A percentile compares a stretch with the other conserved stretches of the same genome.
phyloP scores from a whole-genome alignment of 176 grass and related monocot genomes.

The Oryza glaberrima region DNA sequence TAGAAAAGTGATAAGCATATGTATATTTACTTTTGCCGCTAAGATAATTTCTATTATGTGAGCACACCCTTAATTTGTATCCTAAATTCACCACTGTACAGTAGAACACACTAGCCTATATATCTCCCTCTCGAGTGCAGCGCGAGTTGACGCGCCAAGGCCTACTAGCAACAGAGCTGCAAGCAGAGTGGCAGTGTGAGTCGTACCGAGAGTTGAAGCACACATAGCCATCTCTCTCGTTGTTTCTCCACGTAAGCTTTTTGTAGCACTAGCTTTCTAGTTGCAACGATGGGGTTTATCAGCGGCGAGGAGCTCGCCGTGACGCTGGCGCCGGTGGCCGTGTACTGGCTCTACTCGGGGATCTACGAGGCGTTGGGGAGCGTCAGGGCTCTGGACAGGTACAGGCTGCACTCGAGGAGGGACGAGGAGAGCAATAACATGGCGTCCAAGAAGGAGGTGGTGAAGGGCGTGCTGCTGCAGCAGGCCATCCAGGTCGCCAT shows the following conservation, averaged over 20 bases:
- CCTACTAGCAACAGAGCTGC: no score
- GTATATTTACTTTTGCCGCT: no score
- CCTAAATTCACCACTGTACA: no score
- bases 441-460: constrained; percentile 63
- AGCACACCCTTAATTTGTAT: no score
- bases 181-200: no score
- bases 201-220: no score
- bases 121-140: no score
- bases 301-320: constrained; percentile 44
- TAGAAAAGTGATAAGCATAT: no score
- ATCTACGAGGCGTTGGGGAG: constrained; percentile 59
- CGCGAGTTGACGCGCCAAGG: no score
- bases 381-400: constrained; percentile 42
- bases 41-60: no score
- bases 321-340: constrained; percentile 54
- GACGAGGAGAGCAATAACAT: constrained; percentile 79
- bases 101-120: no score
- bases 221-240: neutral
- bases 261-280: no score
- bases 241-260: neutral
- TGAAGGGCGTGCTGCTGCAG: constrained; percentile 73
- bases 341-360: constrained; percentile 79
- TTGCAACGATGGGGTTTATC: constrained; percentile 23
- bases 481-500: constrained; percentile 72
- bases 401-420: constrained; percentile 74